These are phyloP conservation scores for Schwanniomyces pseudopolymorphus DNA, from an alignment of 805 yeast species.

Conservation along the genomic window DNA sequence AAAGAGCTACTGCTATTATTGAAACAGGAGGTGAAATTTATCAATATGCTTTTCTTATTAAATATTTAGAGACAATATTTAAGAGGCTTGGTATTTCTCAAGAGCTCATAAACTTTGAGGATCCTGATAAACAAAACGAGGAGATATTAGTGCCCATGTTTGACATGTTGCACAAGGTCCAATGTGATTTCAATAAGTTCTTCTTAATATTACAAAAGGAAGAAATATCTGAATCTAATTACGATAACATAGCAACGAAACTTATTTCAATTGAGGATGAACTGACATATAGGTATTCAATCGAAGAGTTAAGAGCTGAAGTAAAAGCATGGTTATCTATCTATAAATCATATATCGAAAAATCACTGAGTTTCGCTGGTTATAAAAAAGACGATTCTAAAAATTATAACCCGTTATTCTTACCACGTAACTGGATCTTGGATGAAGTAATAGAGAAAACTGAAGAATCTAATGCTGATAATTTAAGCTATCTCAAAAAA, in stretches of 20 bases:
- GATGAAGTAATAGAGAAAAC: constrained; percentile 72
- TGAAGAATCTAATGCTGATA: constrained; percentile 49
- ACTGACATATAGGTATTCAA: constrained; percentile 17
- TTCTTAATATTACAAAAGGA: constrained; percentile 60
- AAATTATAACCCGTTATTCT: constrained; percentile 69
- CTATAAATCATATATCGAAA: constrained; percentile 46
- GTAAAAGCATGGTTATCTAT: constrained; percentile 52
- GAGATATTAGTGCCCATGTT: constrained; percentile 59
- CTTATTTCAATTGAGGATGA: constrained; percentile 22
- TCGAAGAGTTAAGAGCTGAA: constrained; percentile 41
- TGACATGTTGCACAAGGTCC: constrained; percentile 56
- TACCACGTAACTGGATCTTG: constrained; percentile 83
- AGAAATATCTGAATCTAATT: constrained; percentile 9
- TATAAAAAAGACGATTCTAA: constrained; percentile 31
- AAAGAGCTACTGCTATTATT: constrained; percentile 65
- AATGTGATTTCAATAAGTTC: constrained; percentile 78
- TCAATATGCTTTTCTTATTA: constrained; percentile 57
- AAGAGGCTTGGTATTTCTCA: constrained; percentile 65
- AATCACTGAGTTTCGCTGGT: constrained; percentile 21
- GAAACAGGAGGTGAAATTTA: constrained; percentile 64
- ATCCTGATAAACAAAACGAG: constrained; percentile 40
- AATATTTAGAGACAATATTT: constrained; percentile 58
- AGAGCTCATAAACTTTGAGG: constrained; percentile 27
- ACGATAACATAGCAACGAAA: constrained; percentile 14
- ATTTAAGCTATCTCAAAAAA: constrained; percentile 53